Evolutionary conservation across 768 basidiomycete genomes (phyloP), one percentile per base, ranked within the genome.

Genomic region (Cystoderma amianthinum): DNA sequence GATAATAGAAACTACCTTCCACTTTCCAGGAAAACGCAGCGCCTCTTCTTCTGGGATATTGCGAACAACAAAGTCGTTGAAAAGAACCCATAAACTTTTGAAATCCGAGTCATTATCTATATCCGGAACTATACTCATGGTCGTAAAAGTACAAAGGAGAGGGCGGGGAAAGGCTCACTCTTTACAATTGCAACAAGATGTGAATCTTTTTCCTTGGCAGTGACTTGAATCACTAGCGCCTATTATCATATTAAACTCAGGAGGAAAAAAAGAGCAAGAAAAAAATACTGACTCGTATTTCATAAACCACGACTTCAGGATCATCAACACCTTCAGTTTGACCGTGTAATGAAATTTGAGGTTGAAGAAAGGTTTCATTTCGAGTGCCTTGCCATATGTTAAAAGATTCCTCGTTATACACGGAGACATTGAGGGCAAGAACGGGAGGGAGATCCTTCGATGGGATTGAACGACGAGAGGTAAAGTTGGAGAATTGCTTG

Each of bases 1-100:
- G 10, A 38, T 13, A 36, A 32, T 40, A 18, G n/a, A 10, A 22
- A 48, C 12, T 15, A 86, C 94, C 77, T 99, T 99, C 95, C 95
- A 99, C 35, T 68, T 71, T n/a, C 73, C 81, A 6, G 85, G 80
- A 54, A 96, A 93, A 52, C 83, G 82, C 44, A 98, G 61, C 1
- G 89, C 95, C 51, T 97, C 93, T 23, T 81, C 74, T 60, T 95
- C 87, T 2, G 84, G 67, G 21, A 97, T 78, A 42, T 88, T 87
- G 36, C 71, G 71, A 10, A 99, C 96, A 1, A 82, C 72, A 54
- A 99, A 99, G 55, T 99, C 96, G 54, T 99, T 99, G 78, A 98
- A 98, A 41, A 98, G 60, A 52, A 85, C 85, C 96, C 96, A 99
- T 1, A 80, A 77, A 41, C 78, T 80, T 15, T 48, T 49, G 12